Evolutionary conservation across 2,329 filamentous ascomycete genomes (phyloP), one percentile per base, ranked within the genome.

Genomic region (Allantophomopsis cytisporea): DNA sequence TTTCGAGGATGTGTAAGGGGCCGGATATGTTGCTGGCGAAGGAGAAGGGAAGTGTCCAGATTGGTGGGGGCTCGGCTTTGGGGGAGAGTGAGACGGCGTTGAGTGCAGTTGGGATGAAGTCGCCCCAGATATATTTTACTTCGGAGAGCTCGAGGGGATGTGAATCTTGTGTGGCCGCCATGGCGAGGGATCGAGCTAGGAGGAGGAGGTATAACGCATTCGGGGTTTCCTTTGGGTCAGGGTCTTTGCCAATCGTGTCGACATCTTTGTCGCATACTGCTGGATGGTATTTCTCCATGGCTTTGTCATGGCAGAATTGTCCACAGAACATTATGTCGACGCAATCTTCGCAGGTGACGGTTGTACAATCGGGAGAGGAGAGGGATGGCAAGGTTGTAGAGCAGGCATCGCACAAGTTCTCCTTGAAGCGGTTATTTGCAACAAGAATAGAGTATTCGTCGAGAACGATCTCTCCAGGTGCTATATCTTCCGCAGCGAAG

Each of bases 341-440:
- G 53, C 77, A 81, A 30, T 76, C 71, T 4, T 66, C 61, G 46
- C 77, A 82, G 46, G 59, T 66, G 31, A 77, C 64, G 13, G 65
- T 70, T 40, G 54, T 60, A 37, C 53, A 63, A 7, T 69, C 58
- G 37, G 45, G 42, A 17, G 58, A 57, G 20, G 62, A 63, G 18
- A 83, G 61, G 0, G 69, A 68, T 1, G 83, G 83, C 5, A 93
- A 69, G 17, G 76, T 73, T 7, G 72, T 69, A 50, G 86, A 86
- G 58, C 89, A 96, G 12, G 87, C 87, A 58, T 96, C 89, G 59
- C 89, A 96, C 21, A 89, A 71, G 4, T 82, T 70, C 45, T 94
- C 87, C 54, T 93, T 86, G 11, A 91, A 71, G 21, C 86, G 78
- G 55, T 91, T 91, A 50, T 89, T 91, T 35, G 85, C 88, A 2